phyloP scores from a whole-genome alignment of 805 yeast genomes.

The Cyberlindnera euphorbiae region DNA sequence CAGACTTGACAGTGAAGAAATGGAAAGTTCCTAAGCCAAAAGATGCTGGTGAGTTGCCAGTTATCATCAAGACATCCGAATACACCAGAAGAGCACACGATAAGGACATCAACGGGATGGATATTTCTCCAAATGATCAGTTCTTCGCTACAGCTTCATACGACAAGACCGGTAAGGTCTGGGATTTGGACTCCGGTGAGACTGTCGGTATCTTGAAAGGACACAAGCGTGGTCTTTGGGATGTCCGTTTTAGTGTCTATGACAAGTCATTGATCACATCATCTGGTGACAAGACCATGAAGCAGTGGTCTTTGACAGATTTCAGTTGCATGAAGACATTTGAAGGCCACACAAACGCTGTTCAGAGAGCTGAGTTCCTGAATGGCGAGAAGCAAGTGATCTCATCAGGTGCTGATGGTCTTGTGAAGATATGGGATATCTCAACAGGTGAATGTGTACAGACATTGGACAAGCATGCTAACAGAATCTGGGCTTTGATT shows the following conservation, averaged over 20 bases:
- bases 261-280: constrained; percentile 76
- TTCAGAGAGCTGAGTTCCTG: constrained; percentile 73
- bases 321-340: constrained; percentile 74
- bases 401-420: constrained; percentile 88
- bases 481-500: constrained; percentile 90
- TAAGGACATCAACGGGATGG: constrained; percentile 88
- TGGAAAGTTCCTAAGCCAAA: constrained; percentile 82
- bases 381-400: constrained; percentile 63
- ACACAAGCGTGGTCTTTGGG: constrained; percentile 95
- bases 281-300: constrained; percentile 89
- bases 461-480: constrained; percentile 90
- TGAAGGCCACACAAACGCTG: constrained; percentile 93
- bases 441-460: constrained; percentile 71
- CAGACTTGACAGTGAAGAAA: constrained; percentile 79
- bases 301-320: constrained; percentile 82
- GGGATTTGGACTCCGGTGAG: constrained; percentile 88
- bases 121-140: constrained; percentile 86
- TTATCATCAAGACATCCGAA: constrained; percentile 55
- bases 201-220: constrained; percentile 79
- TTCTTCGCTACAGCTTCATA: constrained; percentile 90
- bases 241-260: constrained; percentile 72
- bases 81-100: constrained; percentile 96
- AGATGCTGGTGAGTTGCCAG: constrained; percentile 30
- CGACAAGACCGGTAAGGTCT: constrained; percentile 85
- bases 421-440: constrained; percentile 85